Percentiles rank a stretch among this genome's conserved stretches.
phyloP scores from a whole-genome alignment of 2,329 filamentous ascomycete genomes.

The Colletotrichum orchidophilum region DNA sequence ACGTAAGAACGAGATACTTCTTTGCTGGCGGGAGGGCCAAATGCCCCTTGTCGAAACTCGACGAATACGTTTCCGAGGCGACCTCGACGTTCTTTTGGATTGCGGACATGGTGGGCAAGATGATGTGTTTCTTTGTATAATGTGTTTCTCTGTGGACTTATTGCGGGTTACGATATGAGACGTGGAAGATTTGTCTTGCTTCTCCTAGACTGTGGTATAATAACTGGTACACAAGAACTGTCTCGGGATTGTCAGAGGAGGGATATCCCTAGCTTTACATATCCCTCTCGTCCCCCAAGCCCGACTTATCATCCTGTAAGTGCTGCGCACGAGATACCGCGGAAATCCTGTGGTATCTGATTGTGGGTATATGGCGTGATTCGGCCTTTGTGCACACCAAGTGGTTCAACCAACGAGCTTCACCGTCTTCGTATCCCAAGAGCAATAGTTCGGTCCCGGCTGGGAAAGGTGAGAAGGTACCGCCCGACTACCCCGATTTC shows the following conservation, averaged over 20 bases:
- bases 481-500: not conserved
- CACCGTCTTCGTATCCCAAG: slow-evolving; percentile 12
- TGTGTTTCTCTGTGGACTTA: not conserved
- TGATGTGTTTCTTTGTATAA: not conserved
- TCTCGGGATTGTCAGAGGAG: not conserved
- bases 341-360: slow-evolving; percentile 1
- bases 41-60: slow-evolving; percentile 69
- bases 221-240: not conserved
- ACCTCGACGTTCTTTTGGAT: slow-evolving; percentile 32
- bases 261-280: not conserved
- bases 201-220: not conserved
- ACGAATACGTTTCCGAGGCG: slow-evolving; percentile 29
- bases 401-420: slow-evolving; percentile 11
- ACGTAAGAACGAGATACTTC: slow-evolving; percentile 73
- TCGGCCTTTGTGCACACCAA: slow-evolving; percentile 5
- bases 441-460: not conserved
- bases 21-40: slow-evolving; percentile 76
- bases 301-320: not conserved
- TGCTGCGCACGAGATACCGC: not conserved
- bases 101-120: slow-evolving; percentile 17
- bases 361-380: slow-evolving; percentile 33
- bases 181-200: not conserved
- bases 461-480: not conserved
- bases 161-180: not conserved
- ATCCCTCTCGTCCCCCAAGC: not conserved